Base-by-base conservation (phyloP, 2,329 filamentous ascomycete species). In the Amphichorda felina region DNA sequence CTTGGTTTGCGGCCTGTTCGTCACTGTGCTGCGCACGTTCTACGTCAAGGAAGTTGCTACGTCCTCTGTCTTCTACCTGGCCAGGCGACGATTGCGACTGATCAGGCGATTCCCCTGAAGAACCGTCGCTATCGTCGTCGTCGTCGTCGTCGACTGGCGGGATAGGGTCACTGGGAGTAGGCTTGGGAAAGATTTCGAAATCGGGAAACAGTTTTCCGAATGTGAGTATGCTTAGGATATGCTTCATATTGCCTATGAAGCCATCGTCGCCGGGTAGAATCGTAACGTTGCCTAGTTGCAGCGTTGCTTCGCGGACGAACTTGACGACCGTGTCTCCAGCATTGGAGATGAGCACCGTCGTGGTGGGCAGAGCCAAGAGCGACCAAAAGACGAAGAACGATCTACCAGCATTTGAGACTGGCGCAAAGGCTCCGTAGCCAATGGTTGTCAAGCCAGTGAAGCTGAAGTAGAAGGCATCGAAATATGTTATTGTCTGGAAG, bases 341-440 rank as follows among this genome's bases (percentile, higher is more conserved):
- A 44, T 88, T 82, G 9, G 77, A 81, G 42, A 93, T 82, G 10
- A 95, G 69, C 14, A 94, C 79, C 0, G 88, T 94, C 71, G 88
- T 88, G 2, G 83, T 88, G 0, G 88, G 88, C 3, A 94, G 68
- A 0, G 87, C 86, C 18, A 94, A 69, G 2, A 95, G 56, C 11
- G 79, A 84, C 88, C 88, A 95, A 38, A 94, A 79, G n/a, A 95
- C 83, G 48, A 94, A 95, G 53, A 94, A 94, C 0, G 83, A 75
- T 37, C 83, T 79, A 2, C 83, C 85, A 0, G 78, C 70, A 43
- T 87, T 88, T 2, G 79, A 83, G n/a, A 76, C 64, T 0, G 86
- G 86, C 2, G 78, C 75, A 5, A 80, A 56, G 44, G 94, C 86
- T 4, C 88, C 88, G 46, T 94, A 94, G 1, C 88, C 88, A 26